These are phyloP conservation scores for Sicyos edulis DNA, from an alignment of 306 rosid genomes.

Conservation along the genomic window DNA sequence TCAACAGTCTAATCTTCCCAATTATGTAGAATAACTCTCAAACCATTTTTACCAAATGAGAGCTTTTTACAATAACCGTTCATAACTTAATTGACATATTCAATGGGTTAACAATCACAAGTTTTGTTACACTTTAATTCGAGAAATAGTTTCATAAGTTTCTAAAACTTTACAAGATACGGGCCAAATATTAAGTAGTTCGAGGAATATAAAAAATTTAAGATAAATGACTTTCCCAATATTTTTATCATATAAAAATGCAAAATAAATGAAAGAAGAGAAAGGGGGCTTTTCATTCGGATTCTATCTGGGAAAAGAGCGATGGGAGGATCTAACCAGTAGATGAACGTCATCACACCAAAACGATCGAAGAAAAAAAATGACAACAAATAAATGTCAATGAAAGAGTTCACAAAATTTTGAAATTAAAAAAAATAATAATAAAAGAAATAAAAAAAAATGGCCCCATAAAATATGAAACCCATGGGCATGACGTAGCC, in stretches of 20 bases:
- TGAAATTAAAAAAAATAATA: background rate
- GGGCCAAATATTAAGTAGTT: too few relatives aligned
- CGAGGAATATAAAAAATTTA: too few relatives aligned
- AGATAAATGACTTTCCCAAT: too few relatives aligned
- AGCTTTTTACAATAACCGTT: too few relatives aligned
- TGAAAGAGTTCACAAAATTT: constrained; percentile 36
- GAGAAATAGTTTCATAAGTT: background rate
- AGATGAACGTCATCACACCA: constrained; percentile 44
- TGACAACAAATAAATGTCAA: constrained; percentile 45
- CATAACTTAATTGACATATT: too few relatives aligned
- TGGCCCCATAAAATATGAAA: constrained; percentile 20
- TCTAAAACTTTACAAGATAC: background rate
- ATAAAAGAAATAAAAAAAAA: background rate
- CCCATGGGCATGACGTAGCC: constrained; percentile 29
- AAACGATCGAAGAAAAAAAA: background rate
- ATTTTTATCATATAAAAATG: background rate
- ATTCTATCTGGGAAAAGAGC: constrained; percentile 45
- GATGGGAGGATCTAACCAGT: constrained; percentile 57
- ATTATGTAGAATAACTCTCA: too few relatives aligned
- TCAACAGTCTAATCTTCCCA: too few relatives aligned
- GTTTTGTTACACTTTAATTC: background rate
- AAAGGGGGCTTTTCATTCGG: constrained; percentile 42
- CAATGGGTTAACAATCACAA: too few relatives aligned
- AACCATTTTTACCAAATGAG: too few relatives aligned
- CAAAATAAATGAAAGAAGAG: constrained; percentile 22